A percentile compares a stretch with the other conserved stretches of the same genome.
phyloP scores from a whole-genome alignment of 345 rosid species.

The Hypericum androsaemum region DNA sequence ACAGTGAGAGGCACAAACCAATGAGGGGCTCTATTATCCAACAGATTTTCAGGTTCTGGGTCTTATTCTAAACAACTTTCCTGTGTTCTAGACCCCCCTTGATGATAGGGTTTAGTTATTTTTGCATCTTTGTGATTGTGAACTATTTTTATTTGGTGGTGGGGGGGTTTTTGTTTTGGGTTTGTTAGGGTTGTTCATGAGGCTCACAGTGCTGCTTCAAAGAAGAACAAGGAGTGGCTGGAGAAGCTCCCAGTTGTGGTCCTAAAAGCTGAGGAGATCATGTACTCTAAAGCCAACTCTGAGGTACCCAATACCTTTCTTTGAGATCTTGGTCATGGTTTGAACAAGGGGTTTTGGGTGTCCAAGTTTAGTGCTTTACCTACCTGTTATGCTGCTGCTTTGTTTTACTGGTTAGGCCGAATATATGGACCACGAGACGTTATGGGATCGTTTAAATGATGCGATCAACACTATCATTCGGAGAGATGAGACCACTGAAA shows the following conservation, averaged over 20 bases:
- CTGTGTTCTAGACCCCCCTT: conserved; percentile 2
- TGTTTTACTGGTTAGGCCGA: conserved; percentile 43
- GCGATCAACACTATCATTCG: conserved; percentile 89
- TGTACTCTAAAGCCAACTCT: conserved; percentile 94
- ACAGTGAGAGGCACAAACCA: conserved; percentile 89
- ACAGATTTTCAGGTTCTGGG: conserved; percentile 83
- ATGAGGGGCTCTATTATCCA: conserved; percentile 78
- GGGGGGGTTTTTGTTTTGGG: neutral
- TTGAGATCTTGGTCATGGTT: no score
- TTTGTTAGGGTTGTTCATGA: conserved; percentile 62
- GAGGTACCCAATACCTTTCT: conserved; percentile 40
- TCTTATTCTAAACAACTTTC: conserved; percentile 11
- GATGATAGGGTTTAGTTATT: no score
- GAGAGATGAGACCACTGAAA: conserved; percentile 74
- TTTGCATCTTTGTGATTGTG: conserved; percentile 11
- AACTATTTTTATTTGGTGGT: conserved; percentile 4
- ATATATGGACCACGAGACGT: conserved; percentile 60
- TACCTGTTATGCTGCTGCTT: no score
- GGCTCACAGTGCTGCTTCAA: conserved; percentile 51
- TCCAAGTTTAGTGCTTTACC: no score
- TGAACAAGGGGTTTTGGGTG: no score
- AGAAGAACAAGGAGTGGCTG: conserved; percentile 86
- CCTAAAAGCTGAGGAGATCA: conserved; percentile 81
- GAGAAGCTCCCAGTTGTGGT: conserved; percentile 83
- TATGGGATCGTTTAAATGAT: conserved; percentile 93